phyloP scores from a whole-genome alignment of 164 flowering plant genomes.

The Nelumbo lutea region DNA sequence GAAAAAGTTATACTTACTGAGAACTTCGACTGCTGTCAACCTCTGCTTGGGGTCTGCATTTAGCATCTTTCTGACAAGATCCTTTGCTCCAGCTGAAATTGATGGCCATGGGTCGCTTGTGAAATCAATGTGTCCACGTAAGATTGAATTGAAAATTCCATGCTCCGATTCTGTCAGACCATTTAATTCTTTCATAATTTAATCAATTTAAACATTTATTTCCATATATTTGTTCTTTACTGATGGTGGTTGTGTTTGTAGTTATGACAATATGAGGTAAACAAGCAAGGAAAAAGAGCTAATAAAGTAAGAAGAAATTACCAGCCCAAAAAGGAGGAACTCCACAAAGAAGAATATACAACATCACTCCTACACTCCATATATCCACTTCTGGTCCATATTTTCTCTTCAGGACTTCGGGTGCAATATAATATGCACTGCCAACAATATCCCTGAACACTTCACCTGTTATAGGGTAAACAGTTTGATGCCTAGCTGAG shows the following conservation, averaged over 20 bases:
- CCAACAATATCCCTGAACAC: constrained; percentile 72
- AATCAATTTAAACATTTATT: not conserved
- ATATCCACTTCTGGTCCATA: constrained; percentile 87
- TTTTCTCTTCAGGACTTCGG: constrained; percentile 72
- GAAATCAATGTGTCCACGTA: constrained; percentile 71
- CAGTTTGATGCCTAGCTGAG: not conserved
- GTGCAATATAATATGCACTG: constrained; percentile 89
- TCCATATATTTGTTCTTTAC: not conserved
- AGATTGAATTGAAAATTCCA: constrained; percentile 84
- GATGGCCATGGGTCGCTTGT: constrained; percentile 84
- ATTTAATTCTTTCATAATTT: not conserved
- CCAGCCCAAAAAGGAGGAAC: constrained; percentile 96
- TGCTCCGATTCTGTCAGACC: constrained; percentile 61
- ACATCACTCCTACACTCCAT: constrained; percentile 85
- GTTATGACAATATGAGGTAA: not conserved
- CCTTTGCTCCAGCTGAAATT: constrained; percentile 79
- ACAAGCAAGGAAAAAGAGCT: not conserved
- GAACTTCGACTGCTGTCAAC: constrained; percentile 76
- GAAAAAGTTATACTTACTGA: constrained; percentile 41
- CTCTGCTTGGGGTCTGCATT: constrained; percentile 76
- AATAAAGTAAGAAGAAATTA: constrained; percentile 9
- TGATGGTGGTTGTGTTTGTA: not conserved
- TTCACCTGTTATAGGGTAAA: constrained; percentile 43
- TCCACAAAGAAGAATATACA: constrained; percentile 70
- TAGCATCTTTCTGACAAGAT: constrained; percentile 80